Base-by-base conservation (phyloP, 2,329 filamentous ascomycete genomes). In the Fusarium torreyae region DNA sequence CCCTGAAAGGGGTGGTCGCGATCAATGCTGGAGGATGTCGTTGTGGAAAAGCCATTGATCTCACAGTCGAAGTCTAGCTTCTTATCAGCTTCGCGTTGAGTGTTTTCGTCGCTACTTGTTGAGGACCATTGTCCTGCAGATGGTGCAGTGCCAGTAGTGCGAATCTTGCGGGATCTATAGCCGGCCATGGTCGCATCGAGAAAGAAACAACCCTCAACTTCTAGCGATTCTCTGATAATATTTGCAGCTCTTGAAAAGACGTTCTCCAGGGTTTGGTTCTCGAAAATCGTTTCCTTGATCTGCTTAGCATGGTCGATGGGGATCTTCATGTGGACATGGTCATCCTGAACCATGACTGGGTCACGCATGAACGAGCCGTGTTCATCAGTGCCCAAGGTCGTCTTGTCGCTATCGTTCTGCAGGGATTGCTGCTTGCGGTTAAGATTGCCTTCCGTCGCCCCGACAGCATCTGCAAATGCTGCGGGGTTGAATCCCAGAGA, bases 191-290 rank as follows among this genome's bases (percentile, higher is more conserved):
- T 44, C 0, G 51, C 31, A 10, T 54, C 51, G 5, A 54, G 26
- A 10, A 54, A 45, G 3, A 54, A 15, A 13, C 51, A 54, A 28
- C 51, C 51, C 17, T 54, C 51, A 3, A 45, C 40, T n/a, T 54
- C 51, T 3, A 43, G 11, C 3, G 51, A 54, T 7, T 54, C 51
- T 11, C 51, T 22, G 7, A 54, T 45, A 3, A 54, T 54, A 9
- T 54, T 54, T 7, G 51, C 51, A 2, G 20, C 51, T 40, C 51
- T 45, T 26, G 53, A 49, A 22, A 39, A 49, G 4, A 56, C 43
- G 11, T 56, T 39, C 0, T 15, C 33, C 2, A 15, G 48, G 15
- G 4, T 15, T 39, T 5, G 48, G 7, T 50, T 50, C 46, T 38
- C 15, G 7, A 8, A 8, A 20, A 45, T 45, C 20, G 10, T 28